Evolutionary conservation across 1,284 basidiomycete species (phyloP).

Genomic region (Ceratobasidium sp.): DNA sequence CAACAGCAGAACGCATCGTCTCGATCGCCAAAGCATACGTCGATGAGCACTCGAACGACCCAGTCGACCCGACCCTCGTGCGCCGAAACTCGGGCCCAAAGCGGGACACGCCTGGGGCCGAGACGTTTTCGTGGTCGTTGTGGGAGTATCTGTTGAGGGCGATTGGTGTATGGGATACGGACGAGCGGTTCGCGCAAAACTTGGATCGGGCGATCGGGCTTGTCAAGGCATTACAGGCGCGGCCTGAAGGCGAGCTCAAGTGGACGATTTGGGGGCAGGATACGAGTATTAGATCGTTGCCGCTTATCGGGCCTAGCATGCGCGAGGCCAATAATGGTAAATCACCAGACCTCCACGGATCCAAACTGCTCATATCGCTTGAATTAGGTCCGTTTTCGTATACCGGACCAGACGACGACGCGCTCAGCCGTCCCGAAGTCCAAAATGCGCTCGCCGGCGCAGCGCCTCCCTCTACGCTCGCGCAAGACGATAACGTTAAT

Average conservation of each 20-base stretch:
- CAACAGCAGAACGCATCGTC: neutral
- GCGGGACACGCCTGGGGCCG: conserved; percentile 39
- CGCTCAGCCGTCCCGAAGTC: conserved; percentile 20
- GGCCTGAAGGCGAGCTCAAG: conserved; percentile 7
- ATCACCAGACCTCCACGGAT: neutral
- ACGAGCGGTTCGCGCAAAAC: neutral
- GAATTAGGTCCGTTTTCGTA: conserved; percentile 27
- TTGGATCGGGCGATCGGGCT: conserved; percentile 3
- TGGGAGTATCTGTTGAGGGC: conserved; percentile 23
- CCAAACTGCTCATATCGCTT: neutral
- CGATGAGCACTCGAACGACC: conserved; percentile 7
- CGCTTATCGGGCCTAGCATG: conserved; percentile 27
- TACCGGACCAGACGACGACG: conserved; percentile 13
- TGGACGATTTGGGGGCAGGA: conserved; percentile 41
- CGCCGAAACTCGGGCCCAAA: conserved; percentile 18
- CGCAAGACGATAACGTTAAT: conserved; percentile 8
- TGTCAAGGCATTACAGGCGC: conserved; percentile 9
- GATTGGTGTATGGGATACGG: conserved; percentile 9
- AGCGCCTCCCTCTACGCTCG: neutral
- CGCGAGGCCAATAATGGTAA: conserved; percentile 37
- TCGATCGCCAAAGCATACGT: conserved; percentile 14
- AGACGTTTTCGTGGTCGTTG: conserved; percentile 36
- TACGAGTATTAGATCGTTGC: conserved; percentile 16
- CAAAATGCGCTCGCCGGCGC: conserved; percentile 28
- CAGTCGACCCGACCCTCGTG: conserved; percentile 1